Evolutionary conservation across 2,329 filamentous ascomycete species (phyloP), one percentile per base, ranked within the genome.

Genomic region (Thelonectria olida): DNA sequence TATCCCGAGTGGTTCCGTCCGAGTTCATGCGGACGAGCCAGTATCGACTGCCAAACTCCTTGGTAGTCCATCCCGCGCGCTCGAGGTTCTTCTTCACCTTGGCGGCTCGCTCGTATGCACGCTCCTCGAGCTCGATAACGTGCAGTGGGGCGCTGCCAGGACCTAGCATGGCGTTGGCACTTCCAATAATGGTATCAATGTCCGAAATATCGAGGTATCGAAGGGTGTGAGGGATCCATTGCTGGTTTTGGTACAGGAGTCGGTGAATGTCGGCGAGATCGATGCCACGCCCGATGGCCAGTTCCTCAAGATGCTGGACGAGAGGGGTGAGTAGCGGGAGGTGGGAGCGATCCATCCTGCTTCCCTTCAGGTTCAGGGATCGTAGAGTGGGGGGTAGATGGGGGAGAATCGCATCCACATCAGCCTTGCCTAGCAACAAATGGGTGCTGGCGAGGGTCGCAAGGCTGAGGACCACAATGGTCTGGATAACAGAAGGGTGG

Each of bases 191-290:
- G 34, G 76, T 77, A 49, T 78, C 76, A 48, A 80, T 72, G 72
- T 92, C 90, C 39, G 89, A 92, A 45, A 94, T 84, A 72, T 95
- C 92, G 54, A 96, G 80, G 74, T 93, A 96, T 70, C 87, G 89
- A 22, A 96, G 82, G 25, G 84, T 84, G 62, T 89, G 85, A 2
- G 85, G 83, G 49, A 75, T 65, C 71, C 73, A 75, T 54, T 74
- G 64, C 61, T 82, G 77, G 51, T 83, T 79, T 5, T 82, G 82
- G 34, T 83, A 80, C 67, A 92, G 88, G n/a, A 90, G 83, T 12
- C 81, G 79, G 72, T 90, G 88, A 60, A 94, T 82, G 64, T 93
- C 89, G 53, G 79, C 76, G 44, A 92, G 81, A 12, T 85, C 84
- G 48, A 95, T 78, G 39, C 90, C 85, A 6, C 89, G 88, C 39